Evolutionary conservation across 805 yeast genomes (phyloP), one percentile per base, ranked within the genome.

Genomic region (Wickerhamomyces xylosicus): DNA sequence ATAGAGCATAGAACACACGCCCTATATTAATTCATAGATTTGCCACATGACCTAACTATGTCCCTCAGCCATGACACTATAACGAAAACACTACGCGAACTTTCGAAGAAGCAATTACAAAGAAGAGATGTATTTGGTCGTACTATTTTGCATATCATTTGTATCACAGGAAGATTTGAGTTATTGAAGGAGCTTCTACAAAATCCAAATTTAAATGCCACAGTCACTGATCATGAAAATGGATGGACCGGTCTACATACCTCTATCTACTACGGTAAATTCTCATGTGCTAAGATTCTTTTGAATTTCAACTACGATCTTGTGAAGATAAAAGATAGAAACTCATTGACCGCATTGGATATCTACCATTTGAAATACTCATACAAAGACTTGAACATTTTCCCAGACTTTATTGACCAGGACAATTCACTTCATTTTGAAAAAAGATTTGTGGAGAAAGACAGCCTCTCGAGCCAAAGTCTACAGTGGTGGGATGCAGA

Each of bases 191-290:
- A 62, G 18, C 46, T 82, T 7, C 56, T 81, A 31, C 65, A 63
- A 38, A 69, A 53, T 44, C 66, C 69, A 8, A 66, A 69, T 15
- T 51, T 72, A 18, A 74, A 77, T 38, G 47, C 68, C 2, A 48
- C 59, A 3, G 49, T 69, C 0, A 58, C 64, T 2, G 96, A 89
- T 56, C 63, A 63, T 38, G 96, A 87, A 57, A 85, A 74, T 52
- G 82, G 85, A 2, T 87, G 94, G 81, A 82, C 84, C 33, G 74
- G 85, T 19, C 63, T 89, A 21, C 96, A 89, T 56, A 72, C 77
- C 43, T 74, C 86, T 4, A 61, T 83, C 13, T 73, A 65, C 46
- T 61, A 71, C 44, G 82, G 77, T 27, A 66, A 79, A 39, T 59
- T 79, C 33, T 52, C 69, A 16, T 71, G 81, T 51, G 77, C 79